Evolutionary conservation across 257 asterid species (phyloP).

Genomic region (Solanum bulbocastanum): DNA sequence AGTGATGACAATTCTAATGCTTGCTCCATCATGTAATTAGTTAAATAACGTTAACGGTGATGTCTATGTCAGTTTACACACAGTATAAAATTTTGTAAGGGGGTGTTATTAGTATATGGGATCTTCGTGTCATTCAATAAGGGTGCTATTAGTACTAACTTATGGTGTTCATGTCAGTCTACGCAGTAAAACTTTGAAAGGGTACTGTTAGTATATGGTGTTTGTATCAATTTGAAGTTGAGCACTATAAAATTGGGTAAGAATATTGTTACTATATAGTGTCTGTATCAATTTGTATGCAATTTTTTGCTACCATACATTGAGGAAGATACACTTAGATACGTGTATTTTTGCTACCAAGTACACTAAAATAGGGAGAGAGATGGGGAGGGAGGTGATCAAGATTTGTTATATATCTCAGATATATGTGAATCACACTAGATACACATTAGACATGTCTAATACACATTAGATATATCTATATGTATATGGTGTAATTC

Average conservation of each 20-base stretch:
- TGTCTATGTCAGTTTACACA: not conserved
- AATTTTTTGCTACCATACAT: no score
- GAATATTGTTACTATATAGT: not conserved
- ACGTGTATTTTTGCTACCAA: no score
- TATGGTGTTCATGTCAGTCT: not conserved
- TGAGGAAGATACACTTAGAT: no score
- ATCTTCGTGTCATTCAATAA: not conserved
- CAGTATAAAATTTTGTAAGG: not conserved
- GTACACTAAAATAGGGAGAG: no score
- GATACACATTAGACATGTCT: no score
- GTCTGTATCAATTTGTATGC: not conserved
- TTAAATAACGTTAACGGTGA: not conserved
- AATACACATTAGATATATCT: no score
- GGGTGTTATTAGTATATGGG: not conserved
- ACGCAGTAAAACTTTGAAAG: not conserved
- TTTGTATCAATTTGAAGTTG: not conserved
- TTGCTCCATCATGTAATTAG: slow-evolving; percentile 55
- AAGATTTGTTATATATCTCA: no score
- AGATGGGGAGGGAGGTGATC: no score
- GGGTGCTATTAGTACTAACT: not conserved
- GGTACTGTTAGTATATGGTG: not conserved
- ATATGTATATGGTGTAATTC: no score
- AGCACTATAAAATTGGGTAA: not conserved
- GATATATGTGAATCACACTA: no score
- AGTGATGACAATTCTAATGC: slow-evolving; percentile 90